These are phyloP conservation scores for Ogataea paraovalis DNA, from an alignment of 805 yeast species.

Conservation along the genomic window DNA sequence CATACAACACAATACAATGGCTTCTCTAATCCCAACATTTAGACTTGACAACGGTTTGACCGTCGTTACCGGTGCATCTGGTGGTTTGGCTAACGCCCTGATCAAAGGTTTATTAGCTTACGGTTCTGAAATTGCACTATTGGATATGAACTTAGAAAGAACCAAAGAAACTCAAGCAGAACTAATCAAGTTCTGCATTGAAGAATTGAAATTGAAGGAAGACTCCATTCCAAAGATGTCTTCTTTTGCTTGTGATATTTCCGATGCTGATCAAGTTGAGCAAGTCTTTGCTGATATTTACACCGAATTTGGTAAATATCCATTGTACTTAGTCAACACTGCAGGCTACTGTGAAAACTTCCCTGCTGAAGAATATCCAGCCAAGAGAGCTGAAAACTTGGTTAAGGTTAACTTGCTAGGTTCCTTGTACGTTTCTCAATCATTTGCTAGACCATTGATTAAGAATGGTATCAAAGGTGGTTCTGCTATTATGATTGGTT, in stretches of 20 bases:
- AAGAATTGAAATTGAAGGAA: conserved; percentile 24
- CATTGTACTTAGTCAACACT: conserved; percentile 66
- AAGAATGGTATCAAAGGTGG: conserved; percentile 50
- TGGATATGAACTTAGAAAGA: conserved; percentile 63
- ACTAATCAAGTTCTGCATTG: conserved; percentile 28
- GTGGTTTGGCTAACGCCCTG: conserved; percentile 66
- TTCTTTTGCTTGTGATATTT: conserved; percentile 73
- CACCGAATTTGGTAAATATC: conserved; percentile 54
- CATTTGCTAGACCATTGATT: conserved; percentile 66
- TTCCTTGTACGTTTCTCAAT: conserved; percentile 67
- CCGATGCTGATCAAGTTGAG: conserved; percentile 58
- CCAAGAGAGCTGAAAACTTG: conserved; percentile 61
- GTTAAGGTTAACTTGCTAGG: conserved; percentile 73
- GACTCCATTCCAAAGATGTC: conserved; percentile 38
- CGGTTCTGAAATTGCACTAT: conserved; percentile 72
- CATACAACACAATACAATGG: conserved; percentile 10
- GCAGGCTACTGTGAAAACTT: conserved; percentile 86
- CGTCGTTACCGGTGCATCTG: conserved; percentile 77
- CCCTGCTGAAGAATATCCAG: conserved; percentile 75
- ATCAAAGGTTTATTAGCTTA: conserved; percentile 67
- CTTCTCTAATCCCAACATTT: conserved; percentile 51
- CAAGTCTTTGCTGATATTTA: conserved; percentile 50
- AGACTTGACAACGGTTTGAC: conserved; percentile 70
- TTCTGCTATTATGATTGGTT: conserved; percentile 66
- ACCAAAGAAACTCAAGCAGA: conserved; percentile 52